These are phyloP conservation scores for Babesia bovis DNA, from an alignment of 169 alveolate species.

Conservation along the genomic window DNA sequence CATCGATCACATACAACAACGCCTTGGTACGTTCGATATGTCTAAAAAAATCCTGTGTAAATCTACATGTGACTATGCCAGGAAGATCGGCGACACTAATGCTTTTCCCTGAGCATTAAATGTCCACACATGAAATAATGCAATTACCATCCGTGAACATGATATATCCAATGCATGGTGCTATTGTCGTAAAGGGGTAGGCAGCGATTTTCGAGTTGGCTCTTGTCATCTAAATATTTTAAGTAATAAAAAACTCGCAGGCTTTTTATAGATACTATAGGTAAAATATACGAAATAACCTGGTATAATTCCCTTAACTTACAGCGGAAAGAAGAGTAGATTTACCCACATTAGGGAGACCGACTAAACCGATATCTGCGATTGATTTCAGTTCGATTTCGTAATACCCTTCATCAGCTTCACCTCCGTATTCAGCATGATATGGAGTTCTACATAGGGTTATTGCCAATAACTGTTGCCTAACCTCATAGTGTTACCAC, in stretches of 20 bases:
- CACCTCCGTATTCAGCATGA: constrained; percentile 50
- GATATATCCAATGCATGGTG: constrained; percentile 52
- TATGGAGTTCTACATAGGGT: constrained; percentile 32
- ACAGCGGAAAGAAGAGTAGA: constrained; percentile 62
- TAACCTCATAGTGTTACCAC: constrained; percentile 59
- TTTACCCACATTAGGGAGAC: constrained; percentile 66
- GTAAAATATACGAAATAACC: no score
- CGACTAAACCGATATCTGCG: constrained; percentile 61
- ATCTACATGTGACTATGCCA: constrained; percentile 52
- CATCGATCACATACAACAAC: constrained; percentile 54
- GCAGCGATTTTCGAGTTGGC: constrained; percentile 53
- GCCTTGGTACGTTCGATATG: constrained; percentile 62
- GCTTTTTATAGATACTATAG: neutral
- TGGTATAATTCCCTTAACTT: neutral
- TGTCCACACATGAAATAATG: neutral
- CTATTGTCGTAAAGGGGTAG: constrained; percentile 60
- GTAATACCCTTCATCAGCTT: constrained; percentile 49
- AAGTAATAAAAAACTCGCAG: neutral
- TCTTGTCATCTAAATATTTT: constrained; percentile 35
- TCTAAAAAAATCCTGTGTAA: constrained; percentile 33
- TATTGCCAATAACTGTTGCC: neutral
- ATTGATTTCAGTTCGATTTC: constrained; percentile 60
- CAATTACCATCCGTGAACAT: constrained; percentile 51
- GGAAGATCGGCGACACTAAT: constrained; percentile 60
- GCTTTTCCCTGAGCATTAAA: constrained; percentile 14